A percentile compares a stretch with the other conserved stretches of the same genome.
Conservation (phyloP, 2,329 filamentous ascomycete genomes). For the Penicillium sp. region DNA sequence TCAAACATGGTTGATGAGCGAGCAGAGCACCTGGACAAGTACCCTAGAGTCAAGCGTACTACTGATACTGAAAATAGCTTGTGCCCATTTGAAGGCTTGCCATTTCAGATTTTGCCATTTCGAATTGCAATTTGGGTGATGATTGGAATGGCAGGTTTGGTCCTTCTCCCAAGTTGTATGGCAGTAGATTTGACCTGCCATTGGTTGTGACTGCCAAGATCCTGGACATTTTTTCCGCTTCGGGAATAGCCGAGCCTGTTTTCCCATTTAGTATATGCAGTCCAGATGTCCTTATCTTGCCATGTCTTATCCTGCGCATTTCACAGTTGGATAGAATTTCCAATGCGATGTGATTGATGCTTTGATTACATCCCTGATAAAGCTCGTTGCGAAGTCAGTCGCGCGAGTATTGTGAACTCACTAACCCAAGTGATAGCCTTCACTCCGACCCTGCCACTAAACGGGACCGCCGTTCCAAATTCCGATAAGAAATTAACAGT, state of each 20-base stretch:
- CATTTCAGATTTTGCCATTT: background rate
- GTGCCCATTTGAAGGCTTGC: background rate
- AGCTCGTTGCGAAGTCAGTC: background rate
- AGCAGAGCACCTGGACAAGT: background rate
- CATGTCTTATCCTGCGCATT: background rate
- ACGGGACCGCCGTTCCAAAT: background rate
- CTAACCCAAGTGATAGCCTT: background rate
- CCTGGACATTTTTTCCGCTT: conserved; percentile 40
- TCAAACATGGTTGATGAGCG: background rate
- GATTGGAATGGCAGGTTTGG: background rate
- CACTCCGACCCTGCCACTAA: background rate
- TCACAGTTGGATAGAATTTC: background rate
- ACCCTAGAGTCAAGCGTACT: background rate
- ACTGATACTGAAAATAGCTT: background rate
- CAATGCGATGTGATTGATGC: background rate
- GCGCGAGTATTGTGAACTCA: background rate
- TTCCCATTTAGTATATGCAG: conserved; percentile 31
- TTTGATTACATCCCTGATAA: background rate
- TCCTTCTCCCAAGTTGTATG: background rate
- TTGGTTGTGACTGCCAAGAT: conserved; percentile 11
- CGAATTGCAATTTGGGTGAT: background rate
- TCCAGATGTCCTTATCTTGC: conserved; percentile 23
- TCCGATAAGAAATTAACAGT: background rate
- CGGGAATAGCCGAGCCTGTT: conserved; percentile 27
- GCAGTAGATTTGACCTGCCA: background rate